Evolutionary conservation across 148 eudicot genomes (phyloP).

Genomic region (Linanthus parryae): DNA sequence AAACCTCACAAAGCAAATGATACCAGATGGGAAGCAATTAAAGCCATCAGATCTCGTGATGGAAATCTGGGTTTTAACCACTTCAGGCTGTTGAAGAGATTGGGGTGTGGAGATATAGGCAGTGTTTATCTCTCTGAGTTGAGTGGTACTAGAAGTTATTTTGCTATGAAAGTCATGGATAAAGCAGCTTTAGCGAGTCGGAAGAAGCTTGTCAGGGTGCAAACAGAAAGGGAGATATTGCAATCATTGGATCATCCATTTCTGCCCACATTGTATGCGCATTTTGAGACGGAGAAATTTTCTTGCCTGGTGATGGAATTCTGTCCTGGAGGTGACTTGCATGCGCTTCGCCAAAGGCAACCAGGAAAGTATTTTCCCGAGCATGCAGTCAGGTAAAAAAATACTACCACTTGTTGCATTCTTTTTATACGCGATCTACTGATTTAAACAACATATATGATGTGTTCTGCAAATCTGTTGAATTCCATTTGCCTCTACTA

Average conservation of each 20-base stretch:
- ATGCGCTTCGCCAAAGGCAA: constrained; percentile 74
- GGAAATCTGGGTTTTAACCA: constrained; percentile 59
- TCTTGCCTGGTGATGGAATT: constrained; percentile 89
- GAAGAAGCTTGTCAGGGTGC: constrained; percentile 79
- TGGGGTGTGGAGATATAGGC: constrained; percentile 96
- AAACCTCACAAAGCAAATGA: constrained; percentile 81
- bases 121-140: constrained; percentile 73
- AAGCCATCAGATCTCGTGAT: constrained; percentile 50
- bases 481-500: background rate
- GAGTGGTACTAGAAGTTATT: constrained; percentile 62
- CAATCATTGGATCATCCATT: constrained; percentile 91
- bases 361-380: constrained; percentile 79
- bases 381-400: constrained; percentile 84
- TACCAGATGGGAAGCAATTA: constrained; percentile 79
- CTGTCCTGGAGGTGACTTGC: constrained; percentile 96
- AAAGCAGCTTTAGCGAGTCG: constrained; percentile 65
- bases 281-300: constrained; percentile 77
- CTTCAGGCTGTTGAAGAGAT: constrained; percentile 57
- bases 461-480: background rate
- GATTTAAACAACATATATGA: background rate
- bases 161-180: constrained; percentile 92
- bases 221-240: constrained; percentile 88
- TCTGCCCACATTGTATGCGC: constrained; percentile 82
- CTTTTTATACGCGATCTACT: background rate
- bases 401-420: background rate